These are phyloP conservation scores for Mediolabrus comicus DNA, from an alignment of 108 stramenopile species.

Conservation along the genomic window DNA sequence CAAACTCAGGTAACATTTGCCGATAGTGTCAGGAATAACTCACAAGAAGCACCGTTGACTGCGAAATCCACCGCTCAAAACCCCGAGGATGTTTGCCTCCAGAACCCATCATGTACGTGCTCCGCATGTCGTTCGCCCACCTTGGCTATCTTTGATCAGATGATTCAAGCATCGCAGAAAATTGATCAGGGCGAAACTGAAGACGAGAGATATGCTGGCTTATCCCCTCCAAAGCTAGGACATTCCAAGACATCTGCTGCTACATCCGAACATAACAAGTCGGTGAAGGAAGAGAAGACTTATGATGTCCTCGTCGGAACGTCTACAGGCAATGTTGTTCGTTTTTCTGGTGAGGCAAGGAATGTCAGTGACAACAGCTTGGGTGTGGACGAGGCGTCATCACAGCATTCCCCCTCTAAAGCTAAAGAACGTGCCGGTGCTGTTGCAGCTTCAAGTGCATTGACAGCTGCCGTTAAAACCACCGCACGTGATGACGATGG, in stretches of 20 bases:
- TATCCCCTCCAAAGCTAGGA: slow-evolving; percentile 36
- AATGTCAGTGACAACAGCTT: background rate
- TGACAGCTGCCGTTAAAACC: background rate
- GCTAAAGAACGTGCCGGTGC: background rate
- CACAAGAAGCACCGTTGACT: background rate
- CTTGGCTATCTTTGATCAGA: slow-evolving; percentile 49
- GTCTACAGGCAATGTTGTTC: background rate
- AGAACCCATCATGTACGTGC: slow-evolving; percentile 17
- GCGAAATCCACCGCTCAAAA: background rate
- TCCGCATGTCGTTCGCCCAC: slow-evolving; percentile 31
- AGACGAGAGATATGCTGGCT: slow-evolving; percentile 17
- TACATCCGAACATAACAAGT: background rate
- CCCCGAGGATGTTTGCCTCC: background rate
- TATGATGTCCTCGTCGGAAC: background rate
- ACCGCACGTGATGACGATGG: background rate
- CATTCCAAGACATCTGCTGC: slow-evolving; percentile 1
- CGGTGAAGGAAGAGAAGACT: too few relatives aligned
- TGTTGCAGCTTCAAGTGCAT: background rate
- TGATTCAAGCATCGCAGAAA: slow-evolving; percentile 41
- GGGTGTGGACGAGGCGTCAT: background rate
- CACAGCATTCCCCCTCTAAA: background rate
- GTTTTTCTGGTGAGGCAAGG: background rate
- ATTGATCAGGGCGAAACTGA: slow-evolving; percentile 15
- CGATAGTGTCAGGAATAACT: background rate
- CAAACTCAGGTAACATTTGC: slow-evolving; percentile 30